These are phyloP conservation scores for Crithidia brevicula DNA, from an alignment of 208 protist species.

Conservation along the genomic window DNA sequence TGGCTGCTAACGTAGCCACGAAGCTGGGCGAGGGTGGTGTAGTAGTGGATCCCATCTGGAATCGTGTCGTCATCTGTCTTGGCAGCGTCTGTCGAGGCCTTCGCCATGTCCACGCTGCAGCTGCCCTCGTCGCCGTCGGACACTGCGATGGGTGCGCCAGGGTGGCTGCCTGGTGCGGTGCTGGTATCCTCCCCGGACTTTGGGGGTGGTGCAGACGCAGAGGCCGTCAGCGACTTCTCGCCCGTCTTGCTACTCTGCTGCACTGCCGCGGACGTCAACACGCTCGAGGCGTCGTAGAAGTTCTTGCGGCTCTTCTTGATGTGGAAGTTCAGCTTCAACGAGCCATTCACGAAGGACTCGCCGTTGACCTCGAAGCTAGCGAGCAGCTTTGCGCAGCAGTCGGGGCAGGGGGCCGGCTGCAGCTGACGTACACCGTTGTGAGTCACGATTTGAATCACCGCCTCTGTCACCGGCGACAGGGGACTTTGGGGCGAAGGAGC, in stretches of 20 bases:
- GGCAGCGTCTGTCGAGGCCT: background rate
- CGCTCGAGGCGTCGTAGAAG: slow-evolving; percentile 73
- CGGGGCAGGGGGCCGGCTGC: slow-evolving; percentile 44
- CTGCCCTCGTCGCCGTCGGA: background rate
- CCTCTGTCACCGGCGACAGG: slow-evolving; percentile 11
- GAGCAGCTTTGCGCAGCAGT: slow-evolving; percentile 47
- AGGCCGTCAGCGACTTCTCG: too few species aligned
- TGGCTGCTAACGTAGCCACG: slow-evolving; percentile 50
- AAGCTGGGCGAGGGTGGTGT: slow-evolving; percentile 65
- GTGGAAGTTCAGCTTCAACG: slow-evolving; percentile 67
- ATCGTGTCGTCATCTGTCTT: background rate
- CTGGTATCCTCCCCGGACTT: background rate
- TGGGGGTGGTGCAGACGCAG: too few species aligned
- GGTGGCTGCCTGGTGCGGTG: background rate
- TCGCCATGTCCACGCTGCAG: background rate
- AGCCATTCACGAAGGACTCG: slow-evolving; percentile 61
- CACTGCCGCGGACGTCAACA: slow-evolving; percentile 38
- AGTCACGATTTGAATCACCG: slow-evolving; percentile 46
- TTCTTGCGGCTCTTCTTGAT: slow-evolving; percentile 72
- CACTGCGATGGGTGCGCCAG: slow-evolving; percentile 1
- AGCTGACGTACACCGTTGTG: slow-evolving; percentile 52
- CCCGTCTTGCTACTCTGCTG: slow-evolving; percentile 13
- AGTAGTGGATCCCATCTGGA: slow-evolving; percentile 56
- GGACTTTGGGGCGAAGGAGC: background rate
- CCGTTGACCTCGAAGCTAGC: slow-evolving; percentile 40